Conservation (phyloP, 345 rosid species). For the Trapa incisa region DNA sequence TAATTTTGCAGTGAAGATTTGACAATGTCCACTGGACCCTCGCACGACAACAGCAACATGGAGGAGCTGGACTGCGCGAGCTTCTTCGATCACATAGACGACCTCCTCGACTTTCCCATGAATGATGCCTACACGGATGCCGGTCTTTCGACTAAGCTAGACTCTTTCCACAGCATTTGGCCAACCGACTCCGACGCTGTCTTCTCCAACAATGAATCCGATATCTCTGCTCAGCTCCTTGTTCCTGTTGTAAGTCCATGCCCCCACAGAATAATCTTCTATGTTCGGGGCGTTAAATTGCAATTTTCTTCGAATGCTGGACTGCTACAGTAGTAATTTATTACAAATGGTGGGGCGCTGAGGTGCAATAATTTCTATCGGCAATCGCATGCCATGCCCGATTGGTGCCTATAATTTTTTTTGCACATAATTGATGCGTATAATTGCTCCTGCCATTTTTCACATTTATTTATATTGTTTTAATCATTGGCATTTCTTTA, state of each 20-base stretch:
- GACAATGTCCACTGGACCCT: neutral
- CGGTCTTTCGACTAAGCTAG: slow-evolving; percentile 19
- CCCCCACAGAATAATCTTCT: too few species aligned
- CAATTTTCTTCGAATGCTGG: neutral
- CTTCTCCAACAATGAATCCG: slow-evolving; percentile 49
- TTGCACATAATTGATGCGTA: too few species aligned
- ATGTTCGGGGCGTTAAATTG: neutral
- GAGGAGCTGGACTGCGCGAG: slow-evolving; percentile 91
- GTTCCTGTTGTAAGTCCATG: slow-evolving; percentile 57
- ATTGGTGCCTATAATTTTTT: neutral
- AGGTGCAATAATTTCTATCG: neutral
- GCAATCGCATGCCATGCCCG: neutral
- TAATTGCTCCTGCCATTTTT: neutral
- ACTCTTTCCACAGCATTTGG: slow-evolving; percentile 60
- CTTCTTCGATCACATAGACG: slow-evolving; percentile 95
- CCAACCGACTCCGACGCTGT: slow-evolving; percentile 47
- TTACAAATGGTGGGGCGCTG: neutral
- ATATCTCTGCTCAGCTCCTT: slow-evolving; percentile 72
- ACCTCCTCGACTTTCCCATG: slow-evolving; percentile 67
- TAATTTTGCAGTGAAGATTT: neutral
- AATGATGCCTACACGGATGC: slow-evolving; percentile 39
- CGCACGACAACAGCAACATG: slow-evolving; percentile 25
- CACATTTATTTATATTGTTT: neutral
- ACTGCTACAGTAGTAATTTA: neutral
- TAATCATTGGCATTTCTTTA: neutral